Base-by-base conservation (phyloP, 768 basidiomycete genomes). In the Suillus sp. region DNA sequence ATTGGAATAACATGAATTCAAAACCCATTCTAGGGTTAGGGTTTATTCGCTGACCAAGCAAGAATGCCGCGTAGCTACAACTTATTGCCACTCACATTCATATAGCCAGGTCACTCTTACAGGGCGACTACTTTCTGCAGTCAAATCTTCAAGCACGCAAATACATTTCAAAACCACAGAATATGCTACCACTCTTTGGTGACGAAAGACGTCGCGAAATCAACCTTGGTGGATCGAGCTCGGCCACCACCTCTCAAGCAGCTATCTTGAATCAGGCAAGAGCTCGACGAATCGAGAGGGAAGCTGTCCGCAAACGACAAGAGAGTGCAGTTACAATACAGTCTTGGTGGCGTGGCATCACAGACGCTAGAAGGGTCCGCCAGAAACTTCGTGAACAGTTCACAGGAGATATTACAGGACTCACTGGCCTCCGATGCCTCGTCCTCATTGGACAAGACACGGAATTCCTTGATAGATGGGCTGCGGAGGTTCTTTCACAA, bases 161-260 rank as follows among this genome's bases (percentile, higher is more conserved):
- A 57, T 37, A 10, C 4, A 5, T 14, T 5, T 34, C 22, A 35
- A 38, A 57, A 27, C 8, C 10, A 27, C 55, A 38, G 40, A 34
- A 53, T 27, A 80, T 79, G 76, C 70, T 81, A 60, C 80, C 82
- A 18, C 56, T 86, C 51, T 85, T 87, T 67, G 81, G 79, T 42
- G 78, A 81, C 68, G 83, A 87, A 50, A 73, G 78, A 54, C 80
- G 85, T 61, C 83, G 88, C 50, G 81, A 83, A 68, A 93, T 93
- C 67, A 93, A 93, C 71, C 82, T 93, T 22, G 92, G 92, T 18
- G 92, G 92, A 2, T 74, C 83, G 1, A 81, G 79, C 0, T 73
- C 82, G 22, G 81, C 79, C 2, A 69, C 50, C 9, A 51, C 85
- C 7, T 82, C 84, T 0, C 83, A 87, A 47, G 75, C 81, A 16